phyloP scores from a whole-genome alignment of 2,329 filamentous ascomycete genomes.

The Fusarium sp. region DNA sequence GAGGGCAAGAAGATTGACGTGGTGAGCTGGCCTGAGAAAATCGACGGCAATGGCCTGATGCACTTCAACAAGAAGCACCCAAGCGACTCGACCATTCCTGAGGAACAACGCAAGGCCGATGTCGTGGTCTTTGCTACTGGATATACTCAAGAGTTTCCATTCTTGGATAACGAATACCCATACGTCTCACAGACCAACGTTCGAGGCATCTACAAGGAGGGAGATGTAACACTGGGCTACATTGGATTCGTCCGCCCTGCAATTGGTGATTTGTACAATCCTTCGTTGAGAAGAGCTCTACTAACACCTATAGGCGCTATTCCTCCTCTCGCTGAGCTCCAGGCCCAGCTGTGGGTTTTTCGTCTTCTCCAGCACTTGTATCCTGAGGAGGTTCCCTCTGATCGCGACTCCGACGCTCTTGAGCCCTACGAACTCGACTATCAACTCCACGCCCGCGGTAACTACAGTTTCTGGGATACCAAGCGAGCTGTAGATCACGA shows the following conservation, averaged over 20 bases:
- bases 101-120: slow-evolving; percentile 54
- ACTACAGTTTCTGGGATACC: slow-evolving; percentile 51
- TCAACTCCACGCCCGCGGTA: slow-evolving; percentile 51
- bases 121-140: slow-evolving; percentile 62
- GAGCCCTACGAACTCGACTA: slow-evolving; percentile 56
- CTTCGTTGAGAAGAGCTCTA: rapidly evolving
- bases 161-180: slow-evolving; percentile 56
- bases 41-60: slow-evolving; percentile 55
- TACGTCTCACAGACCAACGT: slow-evolving; percentile 62
- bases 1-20: slow-evolving; percentile 58
- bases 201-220: slow-evolving; percentile 63
- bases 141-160: slow-evolving; percentile 58
- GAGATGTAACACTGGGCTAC: slow-evolving; percentile 57
- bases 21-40: slow-evolving; percentile 56
- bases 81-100: slow-evolving; percentile 46
- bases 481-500: slow-evolving; percentile 63
- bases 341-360: slow-evolving; percentile 62
- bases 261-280: slow-evolving; percentile 49
- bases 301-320: slow-evolving; percentile 55
- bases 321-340: slow-evolving; percentile 62
- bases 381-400: slow-evolving; percentile 35
- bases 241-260: slow-evolving; percentile 62
- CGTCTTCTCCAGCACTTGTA: slow-evolving; percentile 53
- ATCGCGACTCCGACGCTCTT: slow-evolving; percentile 44
- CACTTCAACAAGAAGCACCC: slow-evolving; percentile 50